Conservation (phyloP, 495 filamentous ascomycete species). For the Hypomontagnella submonticulosa region DNA sequence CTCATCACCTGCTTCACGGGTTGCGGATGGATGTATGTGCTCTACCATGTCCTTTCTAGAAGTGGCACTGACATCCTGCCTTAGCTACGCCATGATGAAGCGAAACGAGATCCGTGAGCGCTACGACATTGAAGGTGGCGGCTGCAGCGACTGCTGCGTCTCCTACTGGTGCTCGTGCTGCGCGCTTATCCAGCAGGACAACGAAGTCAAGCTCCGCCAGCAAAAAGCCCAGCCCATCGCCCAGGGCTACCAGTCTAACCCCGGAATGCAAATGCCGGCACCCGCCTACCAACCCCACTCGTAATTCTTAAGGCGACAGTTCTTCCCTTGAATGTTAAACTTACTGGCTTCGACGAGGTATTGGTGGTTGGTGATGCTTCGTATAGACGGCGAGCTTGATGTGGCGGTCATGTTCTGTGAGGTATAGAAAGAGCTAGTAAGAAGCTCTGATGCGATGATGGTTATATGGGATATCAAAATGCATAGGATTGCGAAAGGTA, state of each 20-base stretch:
- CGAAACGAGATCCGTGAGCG: conserved; percentile 63
- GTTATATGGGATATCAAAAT: neutral
- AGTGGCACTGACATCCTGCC: neutral
- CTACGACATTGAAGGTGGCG: conserved; percentile 65
- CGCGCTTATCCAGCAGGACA: conserved; percentile 52
- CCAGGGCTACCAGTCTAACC: conserved; percentile 47
- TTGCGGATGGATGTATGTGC: conserved; percentile 52
- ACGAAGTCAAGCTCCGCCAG: conserved; percentile 50
- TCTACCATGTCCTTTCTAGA: conserved; percentile 1
- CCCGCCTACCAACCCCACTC: conserved; percentile 29
- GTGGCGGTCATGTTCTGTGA: neutral
- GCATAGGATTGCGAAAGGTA: neutral
- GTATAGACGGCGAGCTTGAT: neutral
- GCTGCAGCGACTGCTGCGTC: conserved; percentile 61
- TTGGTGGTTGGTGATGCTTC: neutral
- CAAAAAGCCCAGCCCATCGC: conserved; percentile 27
- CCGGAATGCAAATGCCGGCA: conserved; percentile 43
- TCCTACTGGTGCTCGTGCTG: conserved; percentile 67
- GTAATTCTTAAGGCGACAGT: neutral
- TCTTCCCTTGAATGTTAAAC: neutral
- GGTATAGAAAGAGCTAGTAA: neutral
- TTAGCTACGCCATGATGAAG: conserved; percentile 59
- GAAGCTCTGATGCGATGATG: neutral
- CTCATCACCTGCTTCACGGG: conserved; percentile 43
- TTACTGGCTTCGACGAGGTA: neutral